Evolutionary conservation across 345 rosid genomes (phyloP), one percentile per base, ranked within the genome.

Genomic region (Brassica rapa): DNA sequence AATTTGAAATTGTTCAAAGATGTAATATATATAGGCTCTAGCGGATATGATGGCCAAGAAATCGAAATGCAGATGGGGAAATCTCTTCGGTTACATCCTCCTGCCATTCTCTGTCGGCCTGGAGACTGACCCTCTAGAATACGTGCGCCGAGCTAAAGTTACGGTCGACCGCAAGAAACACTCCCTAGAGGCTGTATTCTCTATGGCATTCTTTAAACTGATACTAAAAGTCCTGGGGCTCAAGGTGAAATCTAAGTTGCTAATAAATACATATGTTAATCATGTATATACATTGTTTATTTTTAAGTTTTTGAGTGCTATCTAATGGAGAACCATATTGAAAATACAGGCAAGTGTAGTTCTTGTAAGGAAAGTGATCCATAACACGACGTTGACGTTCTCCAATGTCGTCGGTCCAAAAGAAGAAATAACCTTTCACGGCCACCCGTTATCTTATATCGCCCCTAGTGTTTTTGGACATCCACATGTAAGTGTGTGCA

Each of bases 391-490:
- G 6, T 87, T 55, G 83, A 53, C 78, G 29, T 79, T 78, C 71
- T 91, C 93, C 4, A 91, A 88, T 27, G 73, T 89, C 0, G 46
- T 39, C 12, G 46, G 46, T 39, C 46, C 46, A 39, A 39, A 39
- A 39, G 46, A 39, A 39, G 46, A 39, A 39, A 39, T 39, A 39
- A 39, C 46, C 46, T 39, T 39, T 39, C 46, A 39, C 46, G 46
- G 46, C 46, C 46, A 39, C 46, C 46, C 46, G 46, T 39, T 39
- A 10, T 39, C 46, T 39, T 39, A 39, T 83, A 70, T 91, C 63
- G 90, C 90, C 14, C 90, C 96, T n/a, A 78, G 74, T 72, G 86
- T 83, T 39, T 88, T 85, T 63, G 92, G 90, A 25, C 90, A 88
- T 8, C 90, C 96, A 51, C 87, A 89, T 72, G 92, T 87, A 83